These are phyloP conservation scores for Macrocybe gigantea DNA, from an alignment of 768 basidiomycete species.

Conservation along the genomic window DNA sequence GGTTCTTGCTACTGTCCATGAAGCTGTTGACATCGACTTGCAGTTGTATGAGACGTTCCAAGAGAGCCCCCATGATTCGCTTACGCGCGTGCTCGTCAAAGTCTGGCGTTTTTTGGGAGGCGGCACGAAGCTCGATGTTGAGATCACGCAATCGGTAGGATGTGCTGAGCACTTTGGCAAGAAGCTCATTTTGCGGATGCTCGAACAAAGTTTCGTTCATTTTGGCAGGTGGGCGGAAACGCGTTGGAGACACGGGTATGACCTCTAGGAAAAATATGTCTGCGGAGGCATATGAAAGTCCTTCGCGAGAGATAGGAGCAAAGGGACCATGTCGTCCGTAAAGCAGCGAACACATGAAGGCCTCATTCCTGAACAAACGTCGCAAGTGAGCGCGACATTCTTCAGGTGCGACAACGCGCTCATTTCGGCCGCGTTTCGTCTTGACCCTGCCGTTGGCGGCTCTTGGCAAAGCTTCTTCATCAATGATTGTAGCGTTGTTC, in stretches of 20 bases:
- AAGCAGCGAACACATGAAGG: conserved; percentile 75
- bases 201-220: conserved; percentile 94
- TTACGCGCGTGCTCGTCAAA: conserved; percentile 46
- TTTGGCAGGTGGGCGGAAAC: conserved; percentile 90
- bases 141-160: conserved; percentile 76
- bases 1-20: conserved; percentile 96
- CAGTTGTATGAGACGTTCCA: conserved; percentile 82
- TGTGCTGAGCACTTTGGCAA: conserved; percentile 75
- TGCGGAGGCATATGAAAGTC: conserved; percentile 66
- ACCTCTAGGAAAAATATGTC: conserved; percentile 99
- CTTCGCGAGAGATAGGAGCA: conserved; percentile 51
- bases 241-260: conserved; percentile 86
- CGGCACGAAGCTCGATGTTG: conserved; percentile 57
- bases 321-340: conserved; percentile 92
- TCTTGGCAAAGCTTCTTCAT: conserved; percentile 42
- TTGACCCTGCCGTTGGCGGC: conserved; percentile 78
- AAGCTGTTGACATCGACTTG: conserved; percentile 96
- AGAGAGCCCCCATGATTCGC: conserved; percentile 57
- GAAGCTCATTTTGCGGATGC: conserved; percentile 90
- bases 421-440: conserved; percentile 73
- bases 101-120: conserved; percentile 51
- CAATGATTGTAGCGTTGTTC: conserved; percentile 10
- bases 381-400: conserved; percentile 95
- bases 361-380: conserved; percentile 79
- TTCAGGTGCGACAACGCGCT: conserved; percentile 85